Conservation (phyloP, 768 basidiomycete genomes). For the Suillus spraguei region DNA sequence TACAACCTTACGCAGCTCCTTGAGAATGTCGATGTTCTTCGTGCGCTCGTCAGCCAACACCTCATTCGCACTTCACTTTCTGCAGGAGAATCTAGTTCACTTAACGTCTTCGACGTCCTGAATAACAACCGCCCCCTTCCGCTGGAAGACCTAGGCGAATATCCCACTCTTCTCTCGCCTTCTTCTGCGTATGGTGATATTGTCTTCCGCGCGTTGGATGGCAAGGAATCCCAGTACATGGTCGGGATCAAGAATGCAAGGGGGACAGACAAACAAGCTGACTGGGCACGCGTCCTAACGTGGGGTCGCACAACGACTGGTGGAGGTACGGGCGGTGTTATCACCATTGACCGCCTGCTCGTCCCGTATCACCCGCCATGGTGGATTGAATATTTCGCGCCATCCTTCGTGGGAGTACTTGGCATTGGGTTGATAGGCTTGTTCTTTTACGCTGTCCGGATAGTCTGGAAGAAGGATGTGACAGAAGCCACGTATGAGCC, state of each 20-base stretch:
- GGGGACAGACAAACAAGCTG: constrained; percentile 59
- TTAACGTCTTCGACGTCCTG: constrained; percentile 36
- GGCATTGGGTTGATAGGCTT: constrained; percentile 63
- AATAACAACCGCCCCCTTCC: constrained; percentile 75
- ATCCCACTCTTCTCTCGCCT: constrained; percentile 75
- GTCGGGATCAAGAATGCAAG: constrained; percentile 76
- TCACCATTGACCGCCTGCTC: constrained; percentile 83
- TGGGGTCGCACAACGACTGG: constrained; percentile 81
- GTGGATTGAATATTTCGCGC: constrained; percentile 79
- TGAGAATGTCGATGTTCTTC: constrained; percentile 53
- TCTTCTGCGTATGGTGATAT: constrained; percentile 77
- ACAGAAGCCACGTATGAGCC: constrained; percentile 92
- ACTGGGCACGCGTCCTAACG: constrained; percentile 66
- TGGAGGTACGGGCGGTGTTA: constrained; percentile 80
- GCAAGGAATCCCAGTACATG: constrained; percentile 51
- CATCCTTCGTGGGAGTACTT: constrained; percentile 58
- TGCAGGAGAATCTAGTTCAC: constrained; percentile 22
- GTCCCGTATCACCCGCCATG: constrained; percentile 85
- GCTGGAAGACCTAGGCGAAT: constrained; percentile 71
- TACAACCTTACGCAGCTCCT: constrained; percentile 80
- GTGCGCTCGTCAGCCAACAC: constrained; percentile 73
- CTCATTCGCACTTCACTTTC: constrained; percentile 55
- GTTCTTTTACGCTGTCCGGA: constrained; percentile 74
- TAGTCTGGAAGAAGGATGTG: constrained; percentile 72
- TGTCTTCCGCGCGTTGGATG: constrained; percentile 62